Evolutionary conservation across 192 early-diverging fungal species (phyloP).

Genomic region (Phlyctochytrium bullatum): DNA sequence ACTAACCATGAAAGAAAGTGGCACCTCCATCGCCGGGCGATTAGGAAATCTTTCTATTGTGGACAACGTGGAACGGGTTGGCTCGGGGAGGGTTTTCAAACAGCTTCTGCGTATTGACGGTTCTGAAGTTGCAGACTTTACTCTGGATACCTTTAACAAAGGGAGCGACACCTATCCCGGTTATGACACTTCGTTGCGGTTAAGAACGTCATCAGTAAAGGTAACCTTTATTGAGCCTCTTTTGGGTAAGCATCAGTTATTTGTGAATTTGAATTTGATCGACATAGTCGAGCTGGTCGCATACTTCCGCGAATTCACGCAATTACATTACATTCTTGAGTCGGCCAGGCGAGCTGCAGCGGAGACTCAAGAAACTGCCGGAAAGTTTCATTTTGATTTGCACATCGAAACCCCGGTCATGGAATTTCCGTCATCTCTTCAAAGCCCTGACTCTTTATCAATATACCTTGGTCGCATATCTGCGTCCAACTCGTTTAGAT

Average conservation of each 20-base stretch:
- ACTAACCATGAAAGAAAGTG: constrained; percentile 58
- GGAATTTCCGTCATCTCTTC: constrained; percentile 64
- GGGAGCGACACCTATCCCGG: constrained; percentile 66
- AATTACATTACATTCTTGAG: constrained; percentile 86
- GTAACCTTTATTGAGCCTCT: constrained; percentile 79
- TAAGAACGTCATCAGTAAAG: constrained; percentile 78
- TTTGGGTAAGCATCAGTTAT: constrained; percentile 31
- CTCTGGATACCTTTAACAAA: constrained; percentile 77
- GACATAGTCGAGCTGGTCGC: constrained; percentile 53
- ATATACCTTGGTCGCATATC: constrained; percentile 84
- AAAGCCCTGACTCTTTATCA: constrained; percentile 63
- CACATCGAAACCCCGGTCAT: constrained; percentile 83
- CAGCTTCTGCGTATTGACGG: constrained; percentile 82
- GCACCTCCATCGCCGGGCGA: constrained; percentile 47
- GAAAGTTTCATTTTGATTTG: constrained; percentile 83
- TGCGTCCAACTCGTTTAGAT: constrained; percentile 71
- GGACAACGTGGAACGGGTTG: constrained; percentile 28
- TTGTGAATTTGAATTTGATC: constrained; percentile 1
- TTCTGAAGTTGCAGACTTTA: constrained; percentile 83
- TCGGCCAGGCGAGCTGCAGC: constrained; percentile 82
- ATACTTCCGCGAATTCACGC: constrained; percentile 81
- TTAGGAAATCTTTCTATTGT: constrained; percentile 47
- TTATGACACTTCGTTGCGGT: constrained; percentile 73
- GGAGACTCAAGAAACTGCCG: constrained; percentile 72
- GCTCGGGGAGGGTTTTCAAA: not conserved